Conservation (phyloP, 352 stramenopile genomes). For the Phytophthora macrochlamydospora region DNA sequence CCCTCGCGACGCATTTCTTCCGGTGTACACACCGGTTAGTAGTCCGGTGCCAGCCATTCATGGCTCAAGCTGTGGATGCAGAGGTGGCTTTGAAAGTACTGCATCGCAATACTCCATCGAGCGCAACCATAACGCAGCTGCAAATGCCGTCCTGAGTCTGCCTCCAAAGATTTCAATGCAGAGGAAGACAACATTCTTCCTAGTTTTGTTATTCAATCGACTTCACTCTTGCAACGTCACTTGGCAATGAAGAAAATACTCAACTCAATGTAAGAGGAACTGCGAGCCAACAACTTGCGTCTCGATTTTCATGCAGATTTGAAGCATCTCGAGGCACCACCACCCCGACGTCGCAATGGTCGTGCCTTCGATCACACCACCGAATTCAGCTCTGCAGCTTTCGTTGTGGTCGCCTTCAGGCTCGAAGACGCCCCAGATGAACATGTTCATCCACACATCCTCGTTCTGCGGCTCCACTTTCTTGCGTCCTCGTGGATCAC, state of each 20-base stretch:
- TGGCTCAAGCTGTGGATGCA: slow-evolving; percentile 20
- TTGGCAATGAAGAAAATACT: too few relatives aligned
- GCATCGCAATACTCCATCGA: slow-evolving; percentile 25
- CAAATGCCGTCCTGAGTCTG: slow-evolving; percentile 19
- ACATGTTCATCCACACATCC: slow-evolving; percentile 73
- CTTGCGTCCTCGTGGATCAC: slow-evolving; percentile 61
- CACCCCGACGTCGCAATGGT: slow-evolving; percentile 55
- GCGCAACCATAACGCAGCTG: slow-evolving; percentile 9
- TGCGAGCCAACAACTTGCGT: slow-evolving; percentile 48
- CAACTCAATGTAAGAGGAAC: slow-evolving; percentile 23
- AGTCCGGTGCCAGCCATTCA: slow-evolving; percentile 35
- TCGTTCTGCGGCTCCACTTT: slow-evolving; percentile 53
- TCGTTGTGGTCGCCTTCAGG: slow-evolving; percentile 39
- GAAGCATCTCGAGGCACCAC: slow-evolving; percentile 79
- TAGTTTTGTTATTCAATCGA: neutral
- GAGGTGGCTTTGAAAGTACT: slow-evolving; percentile 34
- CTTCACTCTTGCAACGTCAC: neutral
- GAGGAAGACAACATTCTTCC: neutral
- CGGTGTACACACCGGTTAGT: slow-evolving; percentile 34
- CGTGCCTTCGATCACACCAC: slow-evolving; percentile 63
- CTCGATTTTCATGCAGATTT: slow-evolving; percentile 70
- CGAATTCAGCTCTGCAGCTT: slow-evolving; percentile 63
- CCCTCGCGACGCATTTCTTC: slow-evolving; percentile 31
- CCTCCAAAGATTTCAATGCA: neutral
- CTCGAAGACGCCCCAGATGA: slow-evolving; percentile 72